Evolutionary conservation across 768 basidiomycete species (phyloP).

Genomic region (Rhodotorula babjevae): DNA sequence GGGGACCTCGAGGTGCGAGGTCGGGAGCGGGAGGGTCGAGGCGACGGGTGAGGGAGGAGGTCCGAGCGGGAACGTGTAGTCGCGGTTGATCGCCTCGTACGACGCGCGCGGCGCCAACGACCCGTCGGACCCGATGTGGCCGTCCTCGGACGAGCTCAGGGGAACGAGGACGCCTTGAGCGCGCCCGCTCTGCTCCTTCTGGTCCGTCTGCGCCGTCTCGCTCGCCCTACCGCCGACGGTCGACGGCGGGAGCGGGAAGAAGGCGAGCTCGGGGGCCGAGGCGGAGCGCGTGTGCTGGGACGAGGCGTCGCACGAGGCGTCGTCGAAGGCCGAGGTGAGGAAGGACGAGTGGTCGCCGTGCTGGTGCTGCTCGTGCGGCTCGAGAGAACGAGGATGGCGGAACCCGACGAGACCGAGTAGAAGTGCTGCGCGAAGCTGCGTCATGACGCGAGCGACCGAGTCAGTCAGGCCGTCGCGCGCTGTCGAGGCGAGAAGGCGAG

Average conservation of each 20-base stretch:
- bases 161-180: neutral
- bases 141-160: neutral
- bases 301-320: neutral
- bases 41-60: neutral
- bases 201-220: neutral
- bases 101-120: neutral
- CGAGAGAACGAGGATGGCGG: neutral
- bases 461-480: too few species aligned
- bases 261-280: neutral
- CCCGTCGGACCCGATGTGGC: too few species aligned
- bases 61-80: neutral
- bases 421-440: conserved; percentile 13
- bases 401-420: conserved; percentile 17
- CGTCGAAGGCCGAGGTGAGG: neutral
- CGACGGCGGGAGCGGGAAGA: neutral
- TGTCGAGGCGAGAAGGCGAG: too few species aligned
- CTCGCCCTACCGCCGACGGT: too few species aligned
- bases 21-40: neutral
- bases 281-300: neutral
- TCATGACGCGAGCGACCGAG: neutral
- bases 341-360: neutral
- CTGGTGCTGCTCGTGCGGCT: neutral
- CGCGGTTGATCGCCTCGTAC: neutral
- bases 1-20: neutral
- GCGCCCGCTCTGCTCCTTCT: neutral